phyloP scores from a whole-genome alignment of 2,329 filamentous ascomycete species.

The Microascus cirrosus region DNA sequence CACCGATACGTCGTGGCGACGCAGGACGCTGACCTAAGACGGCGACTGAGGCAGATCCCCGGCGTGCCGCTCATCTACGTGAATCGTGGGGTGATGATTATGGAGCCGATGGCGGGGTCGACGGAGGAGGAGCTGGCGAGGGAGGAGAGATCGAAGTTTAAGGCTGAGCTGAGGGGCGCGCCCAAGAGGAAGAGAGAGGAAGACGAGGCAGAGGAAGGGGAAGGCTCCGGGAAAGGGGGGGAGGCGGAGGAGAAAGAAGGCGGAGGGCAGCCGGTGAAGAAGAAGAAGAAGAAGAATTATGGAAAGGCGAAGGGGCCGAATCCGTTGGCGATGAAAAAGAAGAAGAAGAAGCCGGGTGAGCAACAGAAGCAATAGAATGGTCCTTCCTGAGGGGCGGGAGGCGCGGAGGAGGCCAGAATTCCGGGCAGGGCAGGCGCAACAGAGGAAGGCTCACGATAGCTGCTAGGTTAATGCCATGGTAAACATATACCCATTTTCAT shows the following conservation, averaged over 20 bases:
- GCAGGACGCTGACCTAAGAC: conserved; percentile 55
- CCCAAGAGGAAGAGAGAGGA: conserved; percentile 16
- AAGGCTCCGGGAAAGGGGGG: conserved; percentile 5
- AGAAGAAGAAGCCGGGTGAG: conserved; percentile 33
- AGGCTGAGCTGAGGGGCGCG: conserved; percentile 47
- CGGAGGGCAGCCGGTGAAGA: conserved; percentile 20
- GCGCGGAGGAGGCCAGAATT: too few relatives aligned
- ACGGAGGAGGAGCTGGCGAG: conserved; percentile 51
- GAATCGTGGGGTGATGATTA: conserved; percentile 61
- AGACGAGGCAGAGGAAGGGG: conserved; percentile 22
- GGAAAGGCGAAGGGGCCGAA: conserved; percentile 57
- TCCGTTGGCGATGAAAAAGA: conserved; percentile 58
- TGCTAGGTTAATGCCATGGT: background rate
- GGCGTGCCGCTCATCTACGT: conserved; percentile 73
- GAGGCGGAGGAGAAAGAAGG: conserved; percentile 12
- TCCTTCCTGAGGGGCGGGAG: background rate
- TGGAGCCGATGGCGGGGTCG: conserved; percentile 60
- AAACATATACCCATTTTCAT: background rate
- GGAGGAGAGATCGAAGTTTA: conserved; percentile 67
- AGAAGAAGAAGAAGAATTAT: conserved; percentile 47
- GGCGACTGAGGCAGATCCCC: conserved; percentile 51
- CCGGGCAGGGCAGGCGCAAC: too few relatives aligned
- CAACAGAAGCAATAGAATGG: conserved; percentile 5
- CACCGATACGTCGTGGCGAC: conserved; percentile 69
- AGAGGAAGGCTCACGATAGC: conserved; percentile 8